A percentile compares a stretch with the other conserved stretches of the same genome.
Conservation (phyloP, 2,329 filamentous ascomycete species). For the Truncatella angustata region DNA sequence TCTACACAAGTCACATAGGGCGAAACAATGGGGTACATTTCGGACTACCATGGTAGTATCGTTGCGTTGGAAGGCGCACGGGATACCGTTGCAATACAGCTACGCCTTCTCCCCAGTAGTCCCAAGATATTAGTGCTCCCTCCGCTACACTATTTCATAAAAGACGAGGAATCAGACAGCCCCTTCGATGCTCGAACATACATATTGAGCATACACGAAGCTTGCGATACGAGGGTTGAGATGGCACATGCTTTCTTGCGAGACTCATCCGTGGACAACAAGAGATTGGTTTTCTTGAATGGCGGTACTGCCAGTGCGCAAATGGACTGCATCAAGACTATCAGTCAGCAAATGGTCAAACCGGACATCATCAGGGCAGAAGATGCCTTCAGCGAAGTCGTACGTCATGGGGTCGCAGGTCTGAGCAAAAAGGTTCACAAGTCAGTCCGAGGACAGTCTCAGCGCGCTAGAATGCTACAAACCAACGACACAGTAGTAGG, state of each 20-base stretch:
- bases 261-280: constrained; percentile 42
- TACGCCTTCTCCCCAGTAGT: constrained; percentile 58
- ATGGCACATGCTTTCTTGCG: constrained; percentile 51
- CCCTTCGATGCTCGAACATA: constrained; percentile 36
- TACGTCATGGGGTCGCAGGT: constrained; percentile 47
- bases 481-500: too few species aligned
- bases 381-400: constrained; percentile 47
- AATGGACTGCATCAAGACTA: constrained; percentile 51
- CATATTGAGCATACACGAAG: constrained; percentile 51
- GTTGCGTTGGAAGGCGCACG: constrained; percentile 59
- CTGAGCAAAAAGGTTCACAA: constrained; percentile 18
- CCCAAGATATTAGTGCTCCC: constrained; percentile 58
- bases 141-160: constrained; percentile 45
- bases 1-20: not conserved
- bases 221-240: constrained; percentile 43
- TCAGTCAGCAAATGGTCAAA: constrained; percentile 50
- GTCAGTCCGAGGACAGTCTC: not conserved
- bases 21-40: constrained; percentile 23
- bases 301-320: constrained; percentile 57
- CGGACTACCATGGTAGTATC: constrained; percentile 44
- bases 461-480: not conserved
- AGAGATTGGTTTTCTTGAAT: constrained; percentile 58
- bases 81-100: constrained; percentile 55
- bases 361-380: constrained; percentile 51
- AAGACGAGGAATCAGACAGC: constrained; percentile 25